These are phyloP conservation scores for Boehmeria nivea DNA, from an alignment of 306 rosid species.

Conservation along the genomic window DNA sequence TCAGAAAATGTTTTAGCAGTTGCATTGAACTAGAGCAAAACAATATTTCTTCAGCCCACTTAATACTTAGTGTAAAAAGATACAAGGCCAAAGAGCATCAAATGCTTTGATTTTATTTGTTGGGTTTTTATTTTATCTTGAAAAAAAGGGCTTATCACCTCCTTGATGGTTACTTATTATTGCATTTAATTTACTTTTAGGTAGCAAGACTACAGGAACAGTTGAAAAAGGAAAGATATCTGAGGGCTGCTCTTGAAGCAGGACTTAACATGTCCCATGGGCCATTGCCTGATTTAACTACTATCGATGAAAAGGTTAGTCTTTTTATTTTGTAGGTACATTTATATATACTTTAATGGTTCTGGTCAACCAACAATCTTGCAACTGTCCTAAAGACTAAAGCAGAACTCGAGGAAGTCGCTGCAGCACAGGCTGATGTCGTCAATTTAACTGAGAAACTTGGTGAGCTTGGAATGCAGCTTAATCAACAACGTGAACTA, in stretches of 20 bases:
- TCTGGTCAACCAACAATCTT: slow-evolving; percentile 20
- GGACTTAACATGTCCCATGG: slow-evolving; percentile 40
- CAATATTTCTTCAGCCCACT: too few relatives aligned
- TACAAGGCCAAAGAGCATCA: too few relatives aligned
- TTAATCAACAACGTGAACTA: slow-evolving; percentile 39
- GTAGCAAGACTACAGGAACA: slow-evolving; percentile 66
- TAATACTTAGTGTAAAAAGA: too few relatives aligned
- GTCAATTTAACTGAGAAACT: slow-evolving; percentile 49
- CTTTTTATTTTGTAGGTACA: slow-evolving; percentile 16
- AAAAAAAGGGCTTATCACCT: not conserved
- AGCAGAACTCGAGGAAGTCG: slow-evolving; percentile 64
- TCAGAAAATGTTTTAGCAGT: not conserved
- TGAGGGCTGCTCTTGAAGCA: slow-evolving; percentile 54
- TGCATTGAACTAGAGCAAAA: not conserved
- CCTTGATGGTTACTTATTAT: slow-evolving; percentile 5
- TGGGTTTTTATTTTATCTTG: too few relatives aligned
- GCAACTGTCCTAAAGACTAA: slow-evolving; percentile 46
- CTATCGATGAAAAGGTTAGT: slow-evolving; percentile 42
- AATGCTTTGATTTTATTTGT: too few relatives aligned
- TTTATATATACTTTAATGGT: not conserved
- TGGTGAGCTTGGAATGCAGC: slow-evolving; percentile 51
- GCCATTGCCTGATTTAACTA: slow-evolving; percentile 31
- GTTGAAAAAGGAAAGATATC: slow-evolving; percentile 62
- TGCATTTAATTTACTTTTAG: slow-evolving; percentile 30
- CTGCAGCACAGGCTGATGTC: slow-evolving; percentile 51